Evolutionary conservation across 2,329 filamentous ascomycete species (phyloP), one percentile per base, ranked within the genome.

Genomic region (Talaromyces atroroseus): DNA sequence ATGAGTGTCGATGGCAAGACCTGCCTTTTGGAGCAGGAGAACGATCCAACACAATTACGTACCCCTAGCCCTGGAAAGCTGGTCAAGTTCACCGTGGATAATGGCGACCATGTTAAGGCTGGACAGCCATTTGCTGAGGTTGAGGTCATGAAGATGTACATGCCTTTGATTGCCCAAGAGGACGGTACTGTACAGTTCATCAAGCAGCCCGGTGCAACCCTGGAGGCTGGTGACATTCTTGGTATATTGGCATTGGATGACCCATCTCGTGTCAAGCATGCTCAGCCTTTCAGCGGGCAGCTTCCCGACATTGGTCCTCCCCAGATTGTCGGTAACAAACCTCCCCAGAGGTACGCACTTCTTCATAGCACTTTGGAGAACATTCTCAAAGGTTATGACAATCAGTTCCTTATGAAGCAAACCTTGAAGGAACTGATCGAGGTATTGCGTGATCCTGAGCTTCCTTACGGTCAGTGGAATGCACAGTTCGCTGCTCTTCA

Each of bases 61-160:
- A 92, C 92, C 3, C 94, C 94, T 44, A 95, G 89, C 60, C 94
- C 94, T 48, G 94, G 94, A 73, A 99, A 99, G 80, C 87, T 99
- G 36, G 92, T 99, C 78, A 96, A 96, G 78, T 99, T 94, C 76
- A 89, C 90, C 1, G 89, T 99, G 2, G 94, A 96, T 74, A 97
- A 95, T 68, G 94, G 94, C 59, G 83, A 91, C 64, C 94, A 99
- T 72, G 85, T 99, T 74, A 87, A 85, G 74, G 90, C 95, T 65
- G 92, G 92, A 57, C 89, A 97, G 74, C 81, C 92, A 34, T 99
- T 91, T 69, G 94, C 94, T 56, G 94, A 99, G 74, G 92, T 99
- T 42, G 94, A 99, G 77, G 94, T 99, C 76, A 99, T 99, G 94
- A 99, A 99, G 83, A 99, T 99, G 94, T 97, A 97, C 82, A 99